Percentiles rank a stretch among this genome's conserved stretches.
Conservation (phyloP, 345 rosid species). For the Rhodamnia rubescens region DNA sequence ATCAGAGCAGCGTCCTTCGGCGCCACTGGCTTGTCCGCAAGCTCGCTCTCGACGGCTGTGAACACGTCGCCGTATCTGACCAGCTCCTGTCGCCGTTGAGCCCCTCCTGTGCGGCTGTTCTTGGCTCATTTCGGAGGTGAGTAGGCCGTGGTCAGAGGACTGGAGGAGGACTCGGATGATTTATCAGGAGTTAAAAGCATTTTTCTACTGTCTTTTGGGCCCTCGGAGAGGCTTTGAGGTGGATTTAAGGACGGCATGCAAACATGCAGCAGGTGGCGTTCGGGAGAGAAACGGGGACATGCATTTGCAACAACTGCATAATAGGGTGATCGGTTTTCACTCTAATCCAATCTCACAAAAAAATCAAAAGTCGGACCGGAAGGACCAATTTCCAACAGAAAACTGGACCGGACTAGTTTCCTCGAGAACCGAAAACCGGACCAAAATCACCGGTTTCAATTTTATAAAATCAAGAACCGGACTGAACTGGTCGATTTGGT, state of each 20-base stretch:
- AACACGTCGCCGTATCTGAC: conserved; percentile 21
- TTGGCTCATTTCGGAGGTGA: conserved; percentile 22
- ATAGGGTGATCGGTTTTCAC: too few relatives aligned
- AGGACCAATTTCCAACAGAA: too few relatives aligned
- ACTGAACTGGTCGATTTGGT: too few relatives aligned
- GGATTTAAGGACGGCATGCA: background rate
- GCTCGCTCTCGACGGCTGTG: conserved; percentile 10
- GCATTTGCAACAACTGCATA: too few relatives aligned
- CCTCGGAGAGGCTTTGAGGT: background rate
- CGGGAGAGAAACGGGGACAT: background rate
- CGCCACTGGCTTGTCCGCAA: conserved; percentile 7
- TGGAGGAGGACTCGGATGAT: background rate
- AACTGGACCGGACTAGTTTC: too few relatives aligned
- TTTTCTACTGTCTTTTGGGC: background rate
- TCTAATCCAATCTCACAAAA: too few relatives aligned
- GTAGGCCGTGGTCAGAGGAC: background rate
- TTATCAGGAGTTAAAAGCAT: background rate
- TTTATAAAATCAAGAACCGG: too few relatives aligned
- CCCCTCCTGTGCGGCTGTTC: conserved; percentile 12
- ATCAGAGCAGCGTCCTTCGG: conserved; percentile 24
- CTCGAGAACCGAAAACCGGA: too few relatives aligned
- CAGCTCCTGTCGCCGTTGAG: conserved; percentile 2
- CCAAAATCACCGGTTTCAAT: too few relatives aligned
- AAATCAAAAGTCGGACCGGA: too few relatives aligned
- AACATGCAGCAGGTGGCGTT: background rate